Conservation (phyloP, 2,329 filamentous ascomycete genomes). For the Aquanectria penicillioides region DNA sequence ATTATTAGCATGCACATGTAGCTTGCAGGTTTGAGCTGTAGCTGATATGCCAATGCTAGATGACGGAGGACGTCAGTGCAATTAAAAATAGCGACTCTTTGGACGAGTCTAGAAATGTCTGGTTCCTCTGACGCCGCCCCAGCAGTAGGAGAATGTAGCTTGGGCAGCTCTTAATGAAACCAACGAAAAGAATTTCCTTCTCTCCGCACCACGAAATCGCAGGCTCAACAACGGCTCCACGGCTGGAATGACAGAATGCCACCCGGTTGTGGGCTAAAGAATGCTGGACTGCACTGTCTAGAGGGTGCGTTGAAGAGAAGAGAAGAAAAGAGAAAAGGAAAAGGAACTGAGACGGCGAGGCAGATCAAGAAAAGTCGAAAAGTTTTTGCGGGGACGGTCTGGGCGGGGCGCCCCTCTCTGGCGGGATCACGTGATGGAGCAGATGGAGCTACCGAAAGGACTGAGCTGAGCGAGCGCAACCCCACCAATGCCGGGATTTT, state of each 20-base stretch:
- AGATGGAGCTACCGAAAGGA: too few species aligned
- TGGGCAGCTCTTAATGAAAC: constrained; percentile 68
- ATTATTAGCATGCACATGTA: too few species aligned
- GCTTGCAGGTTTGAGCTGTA: too few species aligned
- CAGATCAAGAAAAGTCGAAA: too few species aligned
- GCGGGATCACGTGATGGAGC: constrained; percentile 32
- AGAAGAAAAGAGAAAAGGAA: constrained; percentile 47
- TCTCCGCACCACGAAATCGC: constrained; percentile 70
- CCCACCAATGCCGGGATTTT: constrained; percentile 40
- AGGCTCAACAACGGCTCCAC: constrained; percentile 70
- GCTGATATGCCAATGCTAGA: too few species aligned
- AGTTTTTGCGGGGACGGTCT: too few species aligned
- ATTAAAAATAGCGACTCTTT: background rate
- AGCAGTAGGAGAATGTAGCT: constrained; percentile 53
- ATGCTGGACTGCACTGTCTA: constrained; percentile 88
- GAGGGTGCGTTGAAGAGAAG: constrained; percentile 73
- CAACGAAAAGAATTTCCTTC: constrained; percentile 55
- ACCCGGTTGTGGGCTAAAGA: constrained; percentile 62
- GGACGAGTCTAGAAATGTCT: constrained; percentile 42
- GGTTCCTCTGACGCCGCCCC: constrained; percentile 56
- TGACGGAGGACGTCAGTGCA: background rate
- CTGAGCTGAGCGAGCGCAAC: too few species aligned
- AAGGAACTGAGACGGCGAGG: background rate
- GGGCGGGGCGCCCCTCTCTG: too few species aligned
- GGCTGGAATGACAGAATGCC: constrained; percentile 75